Conservation (phyloP, 441 rosid genomes). For the Adansonia rubrostipa region DNA sequence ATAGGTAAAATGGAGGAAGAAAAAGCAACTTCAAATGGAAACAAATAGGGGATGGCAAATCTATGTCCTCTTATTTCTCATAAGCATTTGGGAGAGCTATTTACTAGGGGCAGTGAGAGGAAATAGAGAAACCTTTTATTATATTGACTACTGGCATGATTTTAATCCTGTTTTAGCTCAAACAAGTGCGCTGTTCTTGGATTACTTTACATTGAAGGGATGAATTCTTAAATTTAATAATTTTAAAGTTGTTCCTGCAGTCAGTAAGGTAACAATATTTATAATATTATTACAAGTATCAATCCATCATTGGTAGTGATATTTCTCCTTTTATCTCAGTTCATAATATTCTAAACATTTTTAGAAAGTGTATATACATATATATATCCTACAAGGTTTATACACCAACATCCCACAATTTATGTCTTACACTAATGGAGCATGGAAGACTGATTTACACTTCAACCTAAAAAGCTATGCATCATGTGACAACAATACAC, state of each 20-base stretch:
- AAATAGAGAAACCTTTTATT: slow-evolving; percentile 6
- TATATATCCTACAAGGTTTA: neutral
- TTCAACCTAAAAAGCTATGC: slow-evolving; percentile 17
- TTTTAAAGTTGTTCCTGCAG: neutral
- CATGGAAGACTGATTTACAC: neutral
- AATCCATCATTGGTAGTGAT: slow-evolving; percentile 2
- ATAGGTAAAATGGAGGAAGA: slow-evolving; percentile 7
- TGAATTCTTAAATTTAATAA: neutral
- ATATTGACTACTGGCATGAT: neutral
- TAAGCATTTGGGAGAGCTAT: neutral
- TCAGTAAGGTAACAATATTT: neutral
- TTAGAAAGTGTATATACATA: neutral
- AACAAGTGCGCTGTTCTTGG: neutral
- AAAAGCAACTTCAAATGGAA: neutral
- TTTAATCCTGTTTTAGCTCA: slow-evolving; percentile 8
- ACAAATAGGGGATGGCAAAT: neutral
- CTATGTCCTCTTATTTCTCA: neutral
- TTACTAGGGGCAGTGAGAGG: neutral
- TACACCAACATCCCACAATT: slow-evolving; percentile 6
- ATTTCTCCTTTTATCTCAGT: neutral
- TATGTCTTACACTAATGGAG: neutral
- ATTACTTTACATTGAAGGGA: neutral
- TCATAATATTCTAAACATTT: slow-evolving; percentile 9
- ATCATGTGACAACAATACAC: neutral
- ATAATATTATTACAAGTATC: neutral